These are phyloP conservation scores for Flaveria trinervia DNA, from an alignment of 129 eudicot genomes.

Conservation along the genomic window DNA sequence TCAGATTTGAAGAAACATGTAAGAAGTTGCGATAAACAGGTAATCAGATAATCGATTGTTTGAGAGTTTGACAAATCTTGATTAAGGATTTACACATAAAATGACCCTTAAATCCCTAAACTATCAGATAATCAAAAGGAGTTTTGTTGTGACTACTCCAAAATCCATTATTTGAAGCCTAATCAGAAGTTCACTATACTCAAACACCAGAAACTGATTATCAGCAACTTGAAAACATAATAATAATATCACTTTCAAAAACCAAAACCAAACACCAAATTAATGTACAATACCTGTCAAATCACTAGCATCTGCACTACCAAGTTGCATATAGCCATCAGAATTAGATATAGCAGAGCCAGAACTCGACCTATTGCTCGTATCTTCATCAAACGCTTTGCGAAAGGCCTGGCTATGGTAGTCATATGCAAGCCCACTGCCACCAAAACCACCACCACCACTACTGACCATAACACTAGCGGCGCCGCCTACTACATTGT, in stretches of 20 bases:
- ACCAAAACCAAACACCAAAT: background rate
- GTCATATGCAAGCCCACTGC: constrained; percentile 38
- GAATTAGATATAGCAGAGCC: constrained; percentile 97
- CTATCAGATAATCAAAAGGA: background rate
- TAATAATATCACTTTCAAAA: background rate
- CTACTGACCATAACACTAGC: constrained; percentile 27
- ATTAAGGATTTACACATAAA: no score
- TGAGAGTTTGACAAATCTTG: no score
- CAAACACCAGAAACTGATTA: background rate
- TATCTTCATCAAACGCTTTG: constrained; percentile 74
- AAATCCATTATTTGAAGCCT: background rate
- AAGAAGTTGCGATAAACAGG: background rate
- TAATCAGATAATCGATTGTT: background rate
- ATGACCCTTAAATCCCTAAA: background rate
- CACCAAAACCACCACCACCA: constrained; percentile 22
- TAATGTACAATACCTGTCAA: constrained; percentile 60
- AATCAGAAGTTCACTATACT: background rate
- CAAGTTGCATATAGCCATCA: constrained; percentile 85
- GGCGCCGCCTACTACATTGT: constrained; percentile 39
- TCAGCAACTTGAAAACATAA: background rate
- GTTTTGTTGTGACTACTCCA: background rate
- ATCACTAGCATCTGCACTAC: constrained; percentile 89
- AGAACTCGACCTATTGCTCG: constrained; percentile 92
- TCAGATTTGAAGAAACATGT: background rate
- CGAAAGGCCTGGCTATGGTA: constrained; percentile 49